These are phyloP conservation scores for Botryotinia convoluta DNA, from an alignment of 2,329 filamentous ascomycete species.

Conservation along the genomic window DNA sequence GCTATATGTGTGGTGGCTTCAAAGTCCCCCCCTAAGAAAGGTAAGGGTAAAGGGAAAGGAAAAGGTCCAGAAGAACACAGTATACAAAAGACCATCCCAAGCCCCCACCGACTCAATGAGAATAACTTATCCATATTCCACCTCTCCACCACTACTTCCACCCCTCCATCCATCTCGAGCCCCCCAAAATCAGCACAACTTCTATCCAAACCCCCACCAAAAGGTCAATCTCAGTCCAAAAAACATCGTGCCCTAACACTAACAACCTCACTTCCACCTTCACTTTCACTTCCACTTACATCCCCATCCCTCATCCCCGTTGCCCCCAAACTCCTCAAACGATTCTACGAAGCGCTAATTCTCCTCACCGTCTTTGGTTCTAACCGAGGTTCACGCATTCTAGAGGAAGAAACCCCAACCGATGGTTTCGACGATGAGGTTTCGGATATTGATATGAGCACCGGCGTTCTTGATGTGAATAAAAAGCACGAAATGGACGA, in stretches of 20 bases:
- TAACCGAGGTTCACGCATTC: slow-evolving; percentile 34
- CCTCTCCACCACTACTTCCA: neutral
- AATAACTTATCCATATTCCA: neutral
- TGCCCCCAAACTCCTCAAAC: slow-evolving; percentile 27
- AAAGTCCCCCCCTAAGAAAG: neutral
- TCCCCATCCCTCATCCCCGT: neutral
- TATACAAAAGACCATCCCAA: neutral
- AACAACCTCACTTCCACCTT: neutral
- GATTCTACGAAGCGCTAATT: slow-evolving; percentile 44
- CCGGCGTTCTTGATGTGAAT: neutral
- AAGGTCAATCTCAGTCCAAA: neutral
- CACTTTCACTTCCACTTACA: neutral
- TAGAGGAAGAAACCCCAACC: slow-evolving; percentile 15
- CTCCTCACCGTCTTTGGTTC: slow-evolving; percentile 39
- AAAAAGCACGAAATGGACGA: neutral
- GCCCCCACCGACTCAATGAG: neutral
- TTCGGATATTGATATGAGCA: neutral
- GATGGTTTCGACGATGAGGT: slow-evolving; percentile 10
- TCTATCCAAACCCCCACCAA: neutral
- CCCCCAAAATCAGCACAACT: neutral
- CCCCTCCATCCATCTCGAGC: neutral
- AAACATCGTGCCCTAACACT: neutral
- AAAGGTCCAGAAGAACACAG: neutral
- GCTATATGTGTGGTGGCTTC: neutral
- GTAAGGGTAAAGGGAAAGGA: neutral